Conservation (phyloP, 108 stramenopile species). For the Skeletonema tropicum region DNA sequence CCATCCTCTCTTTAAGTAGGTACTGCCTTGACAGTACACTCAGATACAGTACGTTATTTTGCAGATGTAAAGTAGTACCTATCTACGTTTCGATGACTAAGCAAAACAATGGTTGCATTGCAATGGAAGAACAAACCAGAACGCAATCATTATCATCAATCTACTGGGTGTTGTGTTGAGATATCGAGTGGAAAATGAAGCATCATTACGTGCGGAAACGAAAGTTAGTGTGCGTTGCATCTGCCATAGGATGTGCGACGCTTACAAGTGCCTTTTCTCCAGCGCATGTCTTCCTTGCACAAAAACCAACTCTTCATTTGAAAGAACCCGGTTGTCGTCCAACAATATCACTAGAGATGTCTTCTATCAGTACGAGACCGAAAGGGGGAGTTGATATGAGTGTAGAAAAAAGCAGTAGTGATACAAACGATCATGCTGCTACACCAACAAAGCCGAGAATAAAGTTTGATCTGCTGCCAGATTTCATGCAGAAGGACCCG, state of each 20-base stretch:
- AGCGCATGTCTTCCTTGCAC: background rate
- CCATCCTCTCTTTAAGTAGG: too few species aligned
- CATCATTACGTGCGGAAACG: background rate
- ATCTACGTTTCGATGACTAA: too few species aligned
- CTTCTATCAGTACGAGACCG: background rate
- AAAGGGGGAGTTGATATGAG: background rate
- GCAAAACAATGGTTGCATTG: too few species aligned
- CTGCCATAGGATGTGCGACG: background rate
- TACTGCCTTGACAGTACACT: too few species aligned
- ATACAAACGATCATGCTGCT: background rate
- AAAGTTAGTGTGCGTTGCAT: background rate
- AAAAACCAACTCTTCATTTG: background rate
- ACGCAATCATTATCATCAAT: background rate
- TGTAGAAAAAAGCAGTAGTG: background rate
- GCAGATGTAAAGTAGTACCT: too few species aligned
- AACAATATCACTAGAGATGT: background rate
- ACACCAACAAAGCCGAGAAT: background rate
- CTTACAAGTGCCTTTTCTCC: background rate
- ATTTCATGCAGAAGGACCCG: constrained; percentile 47
- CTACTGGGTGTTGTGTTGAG: background rate
- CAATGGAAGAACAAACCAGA: background rate
- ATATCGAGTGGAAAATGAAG: background rate
- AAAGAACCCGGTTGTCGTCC: background rate
- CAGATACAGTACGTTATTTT: too few species aligned
- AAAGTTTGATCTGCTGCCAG: constrained; percentile 27